phyloP scores from a whole-genome alignment of 768 basidiomycete species.

The Strobilomyces confusus region DNA sequence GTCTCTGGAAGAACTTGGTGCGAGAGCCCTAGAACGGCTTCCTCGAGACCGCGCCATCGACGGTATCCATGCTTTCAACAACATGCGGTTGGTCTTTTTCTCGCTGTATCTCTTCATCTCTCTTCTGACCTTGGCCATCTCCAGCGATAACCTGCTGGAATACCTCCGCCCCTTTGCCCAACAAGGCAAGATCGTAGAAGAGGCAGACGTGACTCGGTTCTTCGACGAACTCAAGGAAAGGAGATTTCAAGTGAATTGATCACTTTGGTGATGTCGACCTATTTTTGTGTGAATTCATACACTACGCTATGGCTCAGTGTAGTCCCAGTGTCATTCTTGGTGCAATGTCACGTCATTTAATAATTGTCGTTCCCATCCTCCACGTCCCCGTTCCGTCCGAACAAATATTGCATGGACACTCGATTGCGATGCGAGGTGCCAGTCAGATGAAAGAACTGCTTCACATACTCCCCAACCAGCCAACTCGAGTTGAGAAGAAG shows the following conservation, averaged over 20 bases:
- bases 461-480: too few relatives aligned
- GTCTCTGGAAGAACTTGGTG: conserved; percentile 78
- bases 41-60: conserved; percentile 81
- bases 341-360: too few relatives aligned
- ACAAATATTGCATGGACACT: too few relatives aligned
- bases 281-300: background rate
- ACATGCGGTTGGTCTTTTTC: conserved; percentile 58
- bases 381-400: too few relatives aligned
- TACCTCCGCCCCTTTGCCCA: conserved; percentile 79
- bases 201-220: conserved; percentile 64
- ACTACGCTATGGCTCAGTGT: too few relatives aligned
- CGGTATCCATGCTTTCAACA: conserved; percentile 79
- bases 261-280: background rate
- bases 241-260: conserved; percentile 6
- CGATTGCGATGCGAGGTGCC: too few relatives aligned
- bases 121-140: background rate
- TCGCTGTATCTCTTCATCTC: background rate
- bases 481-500: too few relatives aligned
- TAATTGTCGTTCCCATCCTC: too few relatives aligned
- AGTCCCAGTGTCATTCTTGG: too few relatives aligned
- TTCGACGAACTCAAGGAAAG: conserved; percentile 52
- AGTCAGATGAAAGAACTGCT: too few relatives aligned
- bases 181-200: conserved; percentile 69
- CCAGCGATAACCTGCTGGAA: conserved; percentile 64
- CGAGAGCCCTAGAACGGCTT: conserved; percentile 68